Evolutionary conservation across 345 rosid species (phyloP), one percentile per base, ranked within the genome.

Genomic region (Microthlaspi erraticum): DNA sequence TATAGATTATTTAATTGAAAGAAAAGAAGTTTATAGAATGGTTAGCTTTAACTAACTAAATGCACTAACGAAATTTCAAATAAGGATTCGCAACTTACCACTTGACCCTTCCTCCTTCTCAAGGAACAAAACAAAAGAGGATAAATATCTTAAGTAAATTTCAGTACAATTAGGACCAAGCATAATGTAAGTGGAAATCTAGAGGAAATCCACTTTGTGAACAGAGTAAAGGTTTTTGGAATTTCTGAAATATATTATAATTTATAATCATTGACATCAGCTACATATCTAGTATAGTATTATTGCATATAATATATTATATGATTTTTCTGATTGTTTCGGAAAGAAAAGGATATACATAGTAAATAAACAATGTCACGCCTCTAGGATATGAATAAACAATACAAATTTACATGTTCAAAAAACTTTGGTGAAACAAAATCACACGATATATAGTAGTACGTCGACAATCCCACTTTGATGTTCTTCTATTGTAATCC

Each of bases 181-280:
- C 73, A 70, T 62, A 52, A 51, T 55, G 33, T 73, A 17, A 87
- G 96, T 89, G 96, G 97, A 87, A 62, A 81, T 89, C 96, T 81
- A 87, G 65, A 57, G 64, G 73, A 80, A 77, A 41, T 74, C 88
- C 93, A 88, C 89, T 88, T 78, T 73, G 65, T 68, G 45, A 31
- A 75, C 29, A 68, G 57, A 52, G 64, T 53, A 68, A 45, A 61
- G 58, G 20, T 42, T 61, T 68, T 68, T 34, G 9, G 18, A 61
- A 60, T 60, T 67, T 57, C 43, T 59, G 16, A 39, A 50, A 26
- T 26, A 26, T 26, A 26, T 26, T 26, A 26, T 26, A 26, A 66
- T 32, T 54, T 59, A 39, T 17, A 41, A 32, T 19, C 36, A 31
- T 6, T 45, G 60, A 34, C 45, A 65, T 64, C 68, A 76, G 41